Evolutionary conservation across 139 green algal genomes (phyloP), one percentile per base, ranked within the genome.

Genomic region (Pleodorina starrii): DNA sequence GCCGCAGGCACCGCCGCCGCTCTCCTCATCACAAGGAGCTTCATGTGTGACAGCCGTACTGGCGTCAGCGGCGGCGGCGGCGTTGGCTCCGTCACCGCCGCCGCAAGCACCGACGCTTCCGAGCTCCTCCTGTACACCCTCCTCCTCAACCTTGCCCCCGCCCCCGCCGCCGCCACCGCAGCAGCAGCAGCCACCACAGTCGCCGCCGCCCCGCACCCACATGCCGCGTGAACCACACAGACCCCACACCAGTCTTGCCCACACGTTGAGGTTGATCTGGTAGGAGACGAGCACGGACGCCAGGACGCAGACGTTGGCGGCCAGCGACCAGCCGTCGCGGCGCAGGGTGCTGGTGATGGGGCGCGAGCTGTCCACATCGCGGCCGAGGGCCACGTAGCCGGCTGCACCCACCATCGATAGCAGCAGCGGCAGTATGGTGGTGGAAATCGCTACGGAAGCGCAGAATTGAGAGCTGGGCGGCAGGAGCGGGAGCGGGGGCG

Each of bases 181-280:
- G n/a, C n/a, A n/a, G n/a, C n/a, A n/a, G n/a, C n/a, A n/a, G n/a
- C n/a, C n/a, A n/a, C n/a, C n/a, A n/a, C n/a, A n/a, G n/a, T n/a
- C n/a, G n/a, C 40, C 79, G 17, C 57, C 79, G 57, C 51, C 51
- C 9, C 25, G 54, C 2, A 17, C 60, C 12, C 83, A 66, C 66
- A 88, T 80, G 46, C 32, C 29, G 4, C 68, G 83, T 1, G 86
- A 88, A 14, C 69, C 69, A 38, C 80, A 75, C 36, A 94, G 50
- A 14, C 75, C 75, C 29, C 92, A 43, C 4, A 89, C 29, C 60
- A 92, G 87, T 23, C 92, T 75, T 16, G 87, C 91, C 90, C 87
- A 92, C 17, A 93, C 88, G 63, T 93, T 92, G 35, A 93, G 66
- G 71, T 92, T 90, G 80, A 93, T 93, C 88, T 91, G 87, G 78